A percentile compares a stretch with the other conserved stretches of the same genome.
These are phyloP conservation scores for Rhizophlyctis rosea DNA, from an alignment of 192 early-diverging fungal species.

Conservation along the genomic window DNA sequence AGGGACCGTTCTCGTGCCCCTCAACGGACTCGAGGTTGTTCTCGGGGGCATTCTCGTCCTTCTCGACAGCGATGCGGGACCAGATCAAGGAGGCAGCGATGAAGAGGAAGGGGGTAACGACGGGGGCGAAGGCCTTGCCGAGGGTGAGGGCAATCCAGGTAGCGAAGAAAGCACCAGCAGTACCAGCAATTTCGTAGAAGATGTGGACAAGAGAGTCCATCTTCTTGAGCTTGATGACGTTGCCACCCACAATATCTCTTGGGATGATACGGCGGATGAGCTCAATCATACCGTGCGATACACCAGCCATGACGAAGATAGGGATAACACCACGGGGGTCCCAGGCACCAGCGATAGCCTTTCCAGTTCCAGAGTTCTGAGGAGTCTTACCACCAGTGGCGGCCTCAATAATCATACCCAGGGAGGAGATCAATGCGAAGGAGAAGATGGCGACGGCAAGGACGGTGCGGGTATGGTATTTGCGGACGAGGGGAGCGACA, in stretches of 20 bases:
- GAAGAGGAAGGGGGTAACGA: conserved; percentile 50
- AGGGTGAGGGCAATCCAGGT: conserved; percentile 38
- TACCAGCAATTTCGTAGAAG: conserved; percentile 59
- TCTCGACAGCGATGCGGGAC: conserved; percentile 40
- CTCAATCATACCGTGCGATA: conserved; percentile 56
- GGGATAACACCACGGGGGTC: conserved; percentile 34
- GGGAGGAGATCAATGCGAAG: conserved; percentile 42
- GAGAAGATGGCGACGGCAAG: conserved; percentile 39
- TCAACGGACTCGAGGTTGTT: not conserved
- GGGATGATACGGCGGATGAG: conserved; percentile 61
- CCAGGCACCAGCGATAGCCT: conserved; percentile 34
- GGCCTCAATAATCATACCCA: conserved; percentile 53
- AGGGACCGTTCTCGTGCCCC: not conserved
- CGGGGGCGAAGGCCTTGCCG: conserved; percentile 44
- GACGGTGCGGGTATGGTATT: conserved; percentile 38
- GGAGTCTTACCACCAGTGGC: conserved; percentile 45
- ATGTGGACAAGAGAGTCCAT: conserved; percentile 61
- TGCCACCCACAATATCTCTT: conserved; percentile 57
- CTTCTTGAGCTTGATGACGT: conserved; percentile 55
- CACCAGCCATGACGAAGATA: conserved; percentile 48
- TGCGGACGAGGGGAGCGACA: conserved; percentile 48
- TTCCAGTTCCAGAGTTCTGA: conserved; percentile 5
- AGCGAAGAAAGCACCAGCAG: conserved; percentile 53
- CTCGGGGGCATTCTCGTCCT: conserved; percentile 10
- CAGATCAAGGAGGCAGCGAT: conserved; percentile 40